Base-by-base conservation (phyloP, 352 stramenopile genomes). In the Globisporangium uncinulatum region DNA sequence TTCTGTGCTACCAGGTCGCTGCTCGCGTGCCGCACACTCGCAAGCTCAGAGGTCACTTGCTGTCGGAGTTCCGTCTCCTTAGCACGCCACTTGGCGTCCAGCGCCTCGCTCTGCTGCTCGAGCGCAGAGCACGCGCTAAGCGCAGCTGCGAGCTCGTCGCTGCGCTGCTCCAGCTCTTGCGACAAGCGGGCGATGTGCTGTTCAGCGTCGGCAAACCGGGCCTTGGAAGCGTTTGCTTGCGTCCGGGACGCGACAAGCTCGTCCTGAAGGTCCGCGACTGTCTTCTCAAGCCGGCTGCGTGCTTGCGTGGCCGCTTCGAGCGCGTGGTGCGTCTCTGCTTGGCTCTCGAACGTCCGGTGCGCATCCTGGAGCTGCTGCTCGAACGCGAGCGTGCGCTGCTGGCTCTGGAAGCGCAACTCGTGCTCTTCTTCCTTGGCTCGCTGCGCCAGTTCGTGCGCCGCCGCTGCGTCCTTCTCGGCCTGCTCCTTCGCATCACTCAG, bases 341-440 rank as follows among this genome's bases (percentile, higher is more conserved):
- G 61, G 36, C 58, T 61, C 6, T 19, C 13, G 6, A 73, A n/a
- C 3, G 32, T 21, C 6, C 57, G 32, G 34, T 58, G 55, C 9
- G 49, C 47, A 19, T 64, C 66, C 19, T 52, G 57, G 13, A 83
- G 54, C 41, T 81, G 59, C 50, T 74, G 57, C 58, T 77, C 48
- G 1, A 56, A 70, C 17, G 71, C 71, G 29, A 76, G 37, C 58
- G 86, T 57, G 21, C 71, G 67, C 61, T 89, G 74, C 36, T 86
- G 74, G 48, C 66, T 77, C 54, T 91, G 80, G 49, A 74, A 71
- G 13, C 70, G 73, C 47, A 91, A 62, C 51, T 91, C 78, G 34
- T 72, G 58, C n/a, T 76, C 57, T 48, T 86, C 81, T 29, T 88
- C 79, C 42, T 74, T 73, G 0, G 70, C 66, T 29, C 68, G 73